Evolutionary conservation across 1,139 yeast species (phyloP).

Genomic region (Yamadazyma taylorii): DNA sequence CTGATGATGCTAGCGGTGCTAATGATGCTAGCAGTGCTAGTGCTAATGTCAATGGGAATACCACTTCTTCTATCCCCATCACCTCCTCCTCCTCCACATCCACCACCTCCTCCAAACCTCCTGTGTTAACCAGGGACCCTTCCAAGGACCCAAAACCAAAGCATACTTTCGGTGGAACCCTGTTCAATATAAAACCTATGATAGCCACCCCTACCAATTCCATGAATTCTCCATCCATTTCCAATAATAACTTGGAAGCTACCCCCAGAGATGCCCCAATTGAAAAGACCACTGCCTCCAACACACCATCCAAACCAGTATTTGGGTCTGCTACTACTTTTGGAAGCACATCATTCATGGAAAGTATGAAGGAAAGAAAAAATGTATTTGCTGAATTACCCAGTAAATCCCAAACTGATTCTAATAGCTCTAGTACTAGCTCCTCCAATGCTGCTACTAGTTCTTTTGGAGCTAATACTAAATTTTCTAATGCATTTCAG

Average conservation of each 20-base stretch:
- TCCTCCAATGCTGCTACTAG: constrained; percentile 20
- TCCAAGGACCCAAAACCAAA: constrained; percentile 10
- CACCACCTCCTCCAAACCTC: too few species aligned
- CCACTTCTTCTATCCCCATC: too few species aligned
- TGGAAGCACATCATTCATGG: constrained; percentile 40
- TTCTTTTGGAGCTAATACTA: constrained; percentile 59
- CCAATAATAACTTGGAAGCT: background rate
- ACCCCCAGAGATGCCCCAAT: constrained; percentile 9
- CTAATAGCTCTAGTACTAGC: constrained; percentile 3
- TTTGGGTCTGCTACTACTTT: constrained; percentile 55
- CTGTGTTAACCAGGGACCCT: constrained; percentile 7
- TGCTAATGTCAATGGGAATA: too few species aligned
- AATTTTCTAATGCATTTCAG: constrained; percentile 59
- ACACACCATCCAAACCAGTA: constrained; percentile 25
- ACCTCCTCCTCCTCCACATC: too few species aligned
- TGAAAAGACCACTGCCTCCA: too few species aligned
- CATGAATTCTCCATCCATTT: background rate
- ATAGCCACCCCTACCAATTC: constrained; percentile 23
- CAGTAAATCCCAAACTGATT: constrained; percentile 4
- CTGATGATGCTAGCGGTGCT: background rate
- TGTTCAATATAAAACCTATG: constrained; percentile 23
- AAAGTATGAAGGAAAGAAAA: constrained; percentile 25
- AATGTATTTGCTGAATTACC: constrained; percentile 36
- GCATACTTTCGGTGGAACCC: constrained; percentile 34
- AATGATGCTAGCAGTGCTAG: background rate